phyloP scores from a whole-genome alignment of 352 stramenopile genomes.

The Phytophthora multivora region DNA sequence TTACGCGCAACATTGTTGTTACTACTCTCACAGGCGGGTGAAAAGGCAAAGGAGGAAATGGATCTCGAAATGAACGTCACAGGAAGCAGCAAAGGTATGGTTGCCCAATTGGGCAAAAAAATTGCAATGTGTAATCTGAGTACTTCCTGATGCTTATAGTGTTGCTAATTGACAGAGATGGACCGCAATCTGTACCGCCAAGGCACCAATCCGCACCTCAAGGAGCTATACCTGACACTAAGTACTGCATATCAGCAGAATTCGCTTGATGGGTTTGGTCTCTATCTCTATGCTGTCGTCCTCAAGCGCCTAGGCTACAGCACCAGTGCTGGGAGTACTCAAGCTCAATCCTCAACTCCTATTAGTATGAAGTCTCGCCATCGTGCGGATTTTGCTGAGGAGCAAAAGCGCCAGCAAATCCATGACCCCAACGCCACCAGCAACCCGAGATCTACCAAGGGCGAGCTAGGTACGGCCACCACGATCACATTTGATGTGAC shows the following conservation, averaged over 20 bases:
- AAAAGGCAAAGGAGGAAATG: conserved; percentile 85
- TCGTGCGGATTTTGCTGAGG: conserved; percentile 36
- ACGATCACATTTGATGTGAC: conserved; percentile 52
- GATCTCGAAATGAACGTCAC: conserved; percentile 73
- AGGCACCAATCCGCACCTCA: conserved; percentile 70
- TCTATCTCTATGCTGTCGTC: conserved; percentile 85
- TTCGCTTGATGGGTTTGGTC: conserved; percentile 71
- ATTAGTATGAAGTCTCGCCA: conserved; percentile 42
- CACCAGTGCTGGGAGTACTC: conserved; percentile 51
- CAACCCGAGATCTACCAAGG: conserved; percentile 19
- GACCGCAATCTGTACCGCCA: conserved; percentile 46
- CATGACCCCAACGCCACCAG: conserved; percentile 5
- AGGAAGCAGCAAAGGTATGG: conserved; percentile 40
- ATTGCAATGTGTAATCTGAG: too few relatives aligned
- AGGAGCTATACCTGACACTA: conserved; percentile 69
- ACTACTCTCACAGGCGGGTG: conserved; percentile 50
- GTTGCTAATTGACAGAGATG: conserved; percentile 26
- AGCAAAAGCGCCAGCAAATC: conserved; percentile 47
- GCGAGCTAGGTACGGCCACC: conserved; percentile 16
- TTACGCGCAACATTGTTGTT: background rate
- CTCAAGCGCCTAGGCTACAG: conserved; percentile 68
- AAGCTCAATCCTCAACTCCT: conserved; percentile 43
- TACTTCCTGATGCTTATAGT: background rate
- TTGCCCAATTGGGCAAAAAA: too few relatives aligned
- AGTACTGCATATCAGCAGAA: conserved; percentile 51